Evolutionary conservation across 148 eudicot genomes (phyloP).

Genomic region (Vaccinium macrocarpon): DNA sequence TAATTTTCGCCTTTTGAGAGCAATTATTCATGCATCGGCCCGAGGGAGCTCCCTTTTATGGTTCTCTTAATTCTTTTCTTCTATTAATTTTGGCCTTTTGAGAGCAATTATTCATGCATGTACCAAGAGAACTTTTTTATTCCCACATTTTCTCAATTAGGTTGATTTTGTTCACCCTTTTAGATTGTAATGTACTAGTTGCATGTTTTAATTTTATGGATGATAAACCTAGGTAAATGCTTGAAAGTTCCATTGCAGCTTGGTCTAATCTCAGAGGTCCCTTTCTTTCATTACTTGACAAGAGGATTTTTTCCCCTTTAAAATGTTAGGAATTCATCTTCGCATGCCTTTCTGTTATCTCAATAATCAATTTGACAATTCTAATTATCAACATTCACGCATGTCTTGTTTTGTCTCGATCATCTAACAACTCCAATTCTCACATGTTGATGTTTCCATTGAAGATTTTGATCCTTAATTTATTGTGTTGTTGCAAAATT

Average conservation of each 20-base stretch:
- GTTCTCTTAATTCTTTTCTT: neutral
- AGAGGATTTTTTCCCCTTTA: neutral
- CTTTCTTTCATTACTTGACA: neutral
- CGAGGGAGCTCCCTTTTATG: constrained; percentile 43
- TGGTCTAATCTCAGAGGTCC: neutral
- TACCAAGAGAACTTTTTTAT: neutral
- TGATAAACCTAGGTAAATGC: neutral
- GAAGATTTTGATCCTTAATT: neutral
- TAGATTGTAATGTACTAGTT: neutral
- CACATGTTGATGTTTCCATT: neutral
- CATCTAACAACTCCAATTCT: neutral
- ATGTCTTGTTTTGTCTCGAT: no score
- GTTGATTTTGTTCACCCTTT: neutral
- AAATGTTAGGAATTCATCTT: neutral
- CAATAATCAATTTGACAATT: neutral
- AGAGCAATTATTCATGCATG: neutral
- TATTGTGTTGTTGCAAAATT: neutral
- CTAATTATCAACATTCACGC: neutral
- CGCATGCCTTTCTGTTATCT: neutral
- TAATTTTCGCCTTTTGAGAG: neutral
- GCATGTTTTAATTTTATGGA: constrained; percentile 1
- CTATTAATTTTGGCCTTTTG: neutral
- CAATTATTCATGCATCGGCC: neutral
- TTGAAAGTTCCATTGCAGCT: neutral
- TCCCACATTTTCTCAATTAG: neutral